Evolutionary conservation across 306 rosid genomes (phyloP).

Genomic region (Glycyrrhiza uralensis): DNA sequence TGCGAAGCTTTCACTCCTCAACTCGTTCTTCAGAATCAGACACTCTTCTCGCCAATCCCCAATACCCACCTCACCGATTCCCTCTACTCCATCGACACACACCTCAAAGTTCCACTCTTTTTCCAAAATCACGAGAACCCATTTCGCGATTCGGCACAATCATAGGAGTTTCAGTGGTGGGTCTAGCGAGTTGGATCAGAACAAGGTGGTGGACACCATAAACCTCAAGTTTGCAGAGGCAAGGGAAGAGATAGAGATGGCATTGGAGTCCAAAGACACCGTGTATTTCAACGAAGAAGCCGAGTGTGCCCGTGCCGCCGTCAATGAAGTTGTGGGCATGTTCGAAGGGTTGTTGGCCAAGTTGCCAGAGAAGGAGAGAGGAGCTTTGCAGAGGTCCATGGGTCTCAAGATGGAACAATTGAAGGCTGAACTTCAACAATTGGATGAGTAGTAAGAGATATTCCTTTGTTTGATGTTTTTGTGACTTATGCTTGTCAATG

Average conservation of each 20-base stretch:
- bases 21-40: slow-evolving; percentile 27
- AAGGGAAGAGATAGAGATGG: slow-evolving; percentile 92
- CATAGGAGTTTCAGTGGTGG: slow-evolving; percentile 43
- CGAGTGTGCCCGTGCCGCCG: slow-evolving; percentile 88
- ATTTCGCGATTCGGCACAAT: slow-evolving; percentile 9
- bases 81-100: slow-evolving; percentile 15
- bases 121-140: slow-evolving; percentile 17
- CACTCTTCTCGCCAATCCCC: slow-evolving; percentile 25
- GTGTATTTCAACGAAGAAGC: slow-evolving; percentile 93
- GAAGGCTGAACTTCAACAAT: slow-evolving; percentile 83
- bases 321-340: slow-evolving; percentile 53
- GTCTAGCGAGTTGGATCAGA: slow-evolving; percentile 46
- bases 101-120: slow-evolving; percentile 32
- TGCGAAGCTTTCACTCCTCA: slow-evolving; percentile 34
- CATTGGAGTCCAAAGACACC: slow-evolving; percentile 89
- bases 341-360: slow-evolving; percentile 55
- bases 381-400: slow-evolving; percentile 77
- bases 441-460: slow-evolving; percentile 66
- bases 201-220: slow-evolving; percentile 75
- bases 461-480: background rate
- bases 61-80: slow-evolving; percentile 20
- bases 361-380: slow-evolving; percentile 57
- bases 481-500: background rate
- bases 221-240: slow-evolving; percentile 94
- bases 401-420: slow-evolving; percentile 91